Evolutionary conservation across 2,329 filamentous ascomycete species (phyloP).

Genomic region (Geosmithia putterillii): DNA sequence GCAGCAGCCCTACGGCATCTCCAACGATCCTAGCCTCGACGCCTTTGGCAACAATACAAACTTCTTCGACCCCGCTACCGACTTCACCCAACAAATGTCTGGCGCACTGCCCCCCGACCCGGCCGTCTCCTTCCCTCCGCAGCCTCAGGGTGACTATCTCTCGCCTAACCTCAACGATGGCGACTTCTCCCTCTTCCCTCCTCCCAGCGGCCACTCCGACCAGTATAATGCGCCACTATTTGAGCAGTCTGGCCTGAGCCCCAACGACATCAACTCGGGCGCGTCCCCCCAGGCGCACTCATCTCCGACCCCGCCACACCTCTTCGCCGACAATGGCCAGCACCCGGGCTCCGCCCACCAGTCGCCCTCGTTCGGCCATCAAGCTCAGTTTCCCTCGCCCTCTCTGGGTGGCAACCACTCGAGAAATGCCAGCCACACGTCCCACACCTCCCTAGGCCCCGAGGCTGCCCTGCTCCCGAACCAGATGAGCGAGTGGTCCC

Average conservation of each 20-base stretch:
- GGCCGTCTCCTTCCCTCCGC: slow-evolving; percentile 26
- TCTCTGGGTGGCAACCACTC: slow-evolving; percentile 31
- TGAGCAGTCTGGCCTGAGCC: slow-evolving; percentile 29
- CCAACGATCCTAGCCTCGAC: slow-evolving; percentile 14
- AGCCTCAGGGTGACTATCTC: slow-evolving; percentile 32
- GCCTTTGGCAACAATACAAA: slow-evolving; percentile 32
- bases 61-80: slow-evolving; percentile 36
- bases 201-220: slow-evolving; percentile 37
- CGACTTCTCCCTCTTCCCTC: slow-evolving; percentile 56
- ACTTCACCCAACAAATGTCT: slow-evolving; percentile 27
- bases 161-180: slow-evolving; percentile 36
- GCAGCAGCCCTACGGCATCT: slow-evolving; percentile 22
- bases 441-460: slow-evolving; percentile 34
- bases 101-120: slow-evolving; percentile 16
- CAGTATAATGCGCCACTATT: slow-evolving; percentile 53
- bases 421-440: slow-evolving; percentile 25
- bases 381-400: slow-evolving; percentile 40
- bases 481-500: slow-evolving; percentile 41
- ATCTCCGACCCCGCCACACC: slow-evolving; percentile 42
- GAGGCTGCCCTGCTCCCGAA: slow-evolving; percentile 42
- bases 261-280: slow-evolving; percentile 39
- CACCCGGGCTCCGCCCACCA: slow-evolving; percentile 37
- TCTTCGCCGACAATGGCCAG: slow-evolving; percentile 35
- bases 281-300: slow-evolving; percentile 41
- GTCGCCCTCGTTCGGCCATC: slow-evolving; percentile 40